phyloP scores from a whole-genome alignment of 768 basidiomycete species.

The Obba rivulosa region DNA sequence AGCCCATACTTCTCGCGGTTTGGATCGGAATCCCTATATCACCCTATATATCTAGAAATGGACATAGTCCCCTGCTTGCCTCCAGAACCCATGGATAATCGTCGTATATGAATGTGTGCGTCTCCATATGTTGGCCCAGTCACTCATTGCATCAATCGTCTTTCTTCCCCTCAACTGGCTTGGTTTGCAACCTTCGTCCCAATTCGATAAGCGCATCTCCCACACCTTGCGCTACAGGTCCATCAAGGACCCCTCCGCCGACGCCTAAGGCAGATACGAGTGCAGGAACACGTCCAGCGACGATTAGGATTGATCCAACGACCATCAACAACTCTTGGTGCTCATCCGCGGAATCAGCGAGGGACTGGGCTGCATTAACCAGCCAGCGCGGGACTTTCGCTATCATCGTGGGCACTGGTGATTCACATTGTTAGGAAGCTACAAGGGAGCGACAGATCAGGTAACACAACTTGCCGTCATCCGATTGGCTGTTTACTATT shows the following conservation, averaged over 20 bases:
- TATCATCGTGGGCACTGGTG: slow-evolving; percentile 34
- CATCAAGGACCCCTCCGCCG: slow-evolving; percentile 68
- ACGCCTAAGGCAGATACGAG: slow-evolving; percentile 67
- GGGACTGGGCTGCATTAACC: slow-evolving; percentile 67
- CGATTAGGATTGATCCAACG: slow-evolving; percentile 72
- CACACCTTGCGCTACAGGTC: slow-evolving; percentile 69
- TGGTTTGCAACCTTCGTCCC: too few species aligned
- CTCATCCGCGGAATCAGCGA: slow-evolving; percentile 68
- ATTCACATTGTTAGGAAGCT: background rate
- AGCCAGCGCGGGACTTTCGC: slow-evolving; percentile 71
- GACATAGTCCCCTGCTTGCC: too few species aligned
- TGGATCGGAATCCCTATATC: too few species aligned
- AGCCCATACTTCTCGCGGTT: too few species aligned
- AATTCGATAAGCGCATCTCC: slow-evolving; percentile 26
- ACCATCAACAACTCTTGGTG: slow-evolving; percentile 74
- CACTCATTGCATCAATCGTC: too few species aligned
- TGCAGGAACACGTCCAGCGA: slow-evolving; percentile 67
- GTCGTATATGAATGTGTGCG: too few species aligned
- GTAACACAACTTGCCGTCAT: background rate
- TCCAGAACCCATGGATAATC: too few species aligned
- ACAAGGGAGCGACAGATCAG: background rate
- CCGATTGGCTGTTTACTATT: slow-evolving; percentile 9
- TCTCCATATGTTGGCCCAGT: too few species aligned
- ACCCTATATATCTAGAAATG: too few species aligned
- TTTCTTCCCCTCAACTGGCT: too few species aligned